These are phyloP conservation scores for Fusarium heterosporum DNA, from an alignment of 2,329 filamentous ascomycete genomes.

Conservation along the genomic window DNA sequence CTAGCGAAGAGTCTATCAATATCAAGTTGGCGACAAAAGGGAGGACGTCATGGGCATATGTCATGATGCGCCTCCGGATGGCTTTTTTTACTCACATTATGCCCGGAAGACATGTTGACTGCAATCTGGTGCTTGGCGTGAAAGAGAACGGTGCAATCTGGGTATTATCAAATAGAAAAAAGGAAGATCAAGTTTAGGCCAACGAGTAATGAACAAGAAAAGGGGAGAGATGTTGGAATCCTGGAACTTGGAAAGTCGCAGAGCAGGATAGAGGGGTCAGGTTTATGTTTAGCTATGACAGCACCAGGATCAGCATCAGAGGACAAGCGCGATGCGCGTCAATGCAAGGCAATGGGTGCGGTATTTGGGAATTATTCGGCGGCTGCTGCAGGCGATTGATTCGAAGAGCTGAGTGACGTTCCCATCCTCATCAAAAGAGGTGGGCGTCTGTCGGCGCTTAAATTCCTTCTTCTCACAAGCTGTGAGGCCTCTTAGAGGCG, in stretches of 20 bases:
- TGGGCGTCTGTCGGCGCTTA: conserved; percentile 46
- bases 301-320: conserved; percentile 15
- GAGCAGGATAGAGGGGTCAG: conserved; percentile 37
- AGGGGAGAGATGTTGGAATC: conserved; percentile 21
- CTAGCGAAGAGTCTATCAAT: conserved; percentile 41
- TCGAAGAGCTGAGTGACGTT: conserved; percentile 31
- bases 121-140: neutral
- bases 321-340: conserved; percentile 45
- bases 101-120: conserved; percentile 48
- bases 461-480: conserved; percentile 32
- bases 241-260: conserved; percentile 39
- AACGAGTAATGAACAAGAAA: conserved; percentile 20
- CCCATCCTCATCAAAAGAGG: conserved; percentile 18
- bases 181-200: conserved; percentile 8
- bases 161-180: neutral
- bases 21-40: conserved; percentile 3
- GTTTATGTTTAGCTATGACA: conserved; percentile 31
- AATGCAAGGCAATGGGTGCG: conserved; percentile 7
- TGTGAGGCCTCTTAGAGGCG: conserved; percentile 45
- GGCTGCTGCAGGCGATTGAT: conserved; percentile 23
- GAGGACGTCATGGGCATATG: conserved; percentile 22
- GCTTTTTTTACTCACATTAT: conserved; percentile 46
- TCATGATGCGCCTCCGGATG: conserved; percentile 22
- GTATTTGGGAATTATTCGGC: conserved; percentile 13
- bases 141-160: neutral